Percentiles rank a stretch among this genome's conserved stretches.
phyloP scores from a whole-genome alignment of 441 rosid species.

The Metrosideros polymorpha region DNA sequence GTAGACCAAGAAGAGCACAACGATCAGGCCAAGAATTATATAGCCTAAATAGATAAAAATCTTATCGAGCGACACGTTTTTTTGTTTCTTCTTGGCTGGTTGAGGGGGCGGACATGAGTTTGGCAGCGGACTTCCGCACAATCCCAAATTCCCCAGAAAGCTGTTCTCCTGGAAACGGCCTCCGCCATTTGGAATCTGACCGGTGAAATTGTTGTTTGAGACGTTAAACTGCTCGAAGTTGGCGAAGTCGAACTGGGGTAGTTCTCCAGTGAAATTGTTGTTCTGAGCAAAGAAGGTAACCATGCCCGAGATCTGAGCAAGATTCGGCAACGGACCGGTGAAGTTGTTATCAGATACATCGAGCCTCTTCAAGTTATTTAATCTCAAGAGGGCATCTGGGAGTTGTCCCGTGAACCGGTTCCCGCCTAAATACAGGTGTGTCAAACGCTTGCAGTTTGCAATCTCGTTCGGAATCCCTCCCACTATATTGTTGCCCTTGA shows the following conservation, averaged over 20 bases:
- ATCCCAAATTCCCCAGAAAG: constrained; percentile 33
- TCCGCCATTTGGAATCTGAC: constrained; percentile 37
- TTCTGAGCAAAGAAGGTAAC: constrained; percentile 31
- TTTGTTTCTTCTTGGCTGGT: neutral
- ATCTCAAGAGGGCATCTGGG: constrained; percentile 29
- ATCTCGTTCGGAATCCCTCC: constrained; percentile 31
- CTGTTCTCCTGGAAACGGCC: constrained; percentile 25
- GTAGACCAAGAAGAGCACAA: constrained; percentile 13
- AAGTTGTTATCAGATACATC: constrained; percentile 36
- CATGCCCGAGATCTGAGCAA: constrained; percentile 30
- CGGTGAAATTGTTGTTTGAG: constrained; percentile 47
- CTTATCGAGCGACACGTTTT: constrained; percentile 10
- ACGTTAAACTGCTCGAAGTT: constrained; percentile 36
- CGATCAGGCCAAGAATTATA: constrained; percentile 17
- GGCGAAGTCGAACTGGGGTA: constrained; percentile 39
- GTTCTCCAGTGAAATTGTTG: constrained; percentile 31
- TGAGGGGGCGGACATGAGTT: constrained; percentile 15
- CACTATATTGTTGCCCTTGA: constrained; percentile 22
- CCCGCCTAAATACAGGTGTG: constrained; percentile 30
- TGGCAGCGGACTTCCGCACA: constrained; percentile 32
- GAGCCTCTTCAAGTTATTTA: constrained; percentile 38
- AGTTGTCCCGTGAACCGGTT: constrained; percentile 34
- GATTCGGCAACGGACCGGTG: constrained; percentile 30
- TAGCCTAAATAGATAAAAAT: constrained; percentile 44
- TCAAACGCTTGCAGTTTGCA: constrained; percentile 28